These are phyloP conservation scores for Aspergillus bombycis DNA, from an alignment of 2,329 filamentous ascomycete species.

Conservation along the genomic window DNA sequence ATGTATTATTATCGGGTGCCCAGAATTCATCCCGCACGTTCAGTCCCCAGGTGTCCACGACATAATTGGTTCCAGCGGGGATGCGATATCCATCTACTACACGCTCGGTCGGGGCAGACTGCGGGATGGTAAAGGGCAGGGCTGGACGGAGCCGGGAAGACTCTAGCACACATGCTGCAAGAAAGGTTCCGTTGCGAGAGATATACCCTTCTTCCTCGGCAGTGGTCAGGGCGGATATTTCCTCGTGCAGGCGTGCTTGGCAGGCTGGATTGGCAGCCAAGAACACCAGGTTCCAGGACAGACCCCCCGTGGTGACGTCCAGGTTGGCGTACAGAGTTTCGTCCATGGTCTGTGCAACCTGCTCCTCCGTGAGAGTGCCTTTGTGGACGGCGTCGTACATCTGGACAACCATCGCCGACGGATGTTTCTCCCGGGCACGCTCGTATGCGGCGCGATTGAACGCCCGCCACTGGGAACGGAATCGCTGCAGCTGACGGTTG, in stretches of 20 bases:
- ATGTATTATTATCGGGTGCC: conserved; percentile 40
- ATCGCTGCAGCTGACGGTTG: conserved; percentile 30
- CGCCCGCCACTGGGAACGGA: conserved; percentile 33
- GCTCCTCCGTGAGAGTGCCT: conserved; percentile 28
- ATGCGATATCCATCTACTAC: conserved; percentile 39
- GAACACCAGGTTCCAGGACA: conserved; percentile 50
- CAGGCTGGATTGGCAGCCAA: conserved; percentile 41
- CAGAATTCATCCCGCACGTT: conserved; percentile 31
- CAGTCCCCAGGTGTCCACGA: conserved; percentile 3
- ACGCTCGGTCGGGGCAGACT: conserved; percentile 42
- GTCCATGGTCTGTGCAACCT: conserved; percentile 50
- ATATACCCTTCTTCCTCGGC: conserved; percentile 27
- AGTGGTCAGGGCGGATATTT: neutral
- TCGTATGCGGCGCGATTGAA: conserved; percentile 38
- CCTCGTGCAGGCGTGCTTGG: conserved; percentile 32
- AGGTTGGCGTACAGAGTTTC: conserved; percentile 53
- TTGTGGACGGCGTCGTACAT: conserved; percentile 15
- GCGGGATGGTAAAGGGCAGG: conserved; percentile 47
- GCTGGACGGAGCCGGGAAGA: conserved; percentile 43
- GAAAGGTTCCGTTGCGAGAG: conserved; percentile 25
- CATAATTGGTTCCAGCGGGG: conserved; percentile 40
- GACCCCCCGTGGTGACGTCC: conserved; percentile 49
- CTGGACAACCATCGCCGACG: conserved; percentile 12
- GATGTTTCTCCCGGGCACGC: conserved; percentile 1
- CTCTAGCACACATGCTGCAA: conserved; percentile 45